phyloP scores from a whole-genome alignment of 2,329 filamentous ascomycete genomes.

The Thelonectria discophora region DNA sequence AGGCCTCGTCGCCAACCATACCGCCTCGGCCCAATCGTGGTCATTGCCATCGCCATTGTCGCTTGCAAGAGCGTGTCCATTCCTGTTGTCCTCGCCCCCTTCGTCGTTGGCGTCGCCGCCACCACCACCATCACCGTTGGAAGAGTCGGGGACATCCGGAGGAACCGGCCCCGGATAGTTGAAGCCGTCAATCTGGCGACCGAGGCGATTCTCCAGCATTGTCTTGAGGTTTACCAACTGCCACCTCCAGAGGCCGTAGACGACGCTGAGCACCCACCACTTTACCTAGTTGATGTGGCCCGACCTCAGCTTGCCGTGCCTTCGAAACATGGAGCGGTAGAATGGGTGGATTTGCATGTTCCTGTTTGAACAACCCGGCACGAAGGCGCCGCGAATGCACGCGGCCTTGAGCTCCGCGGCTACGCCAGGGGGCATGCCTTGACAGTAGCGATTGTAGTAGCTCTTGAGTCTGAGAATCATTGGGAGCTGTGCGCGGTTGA shows the following conservation, averaged over 20 bases:
- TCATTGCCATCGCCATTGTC: no score
- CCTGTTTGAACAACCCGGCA: no score
- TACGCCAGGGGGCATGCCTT: background rate
- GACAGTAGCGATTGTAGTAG: background rate
- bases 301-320: background rate
- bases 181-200: background rate
- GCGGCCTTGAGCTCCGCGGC: background rate
- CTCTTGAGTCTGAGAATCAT: background rate
- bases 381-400: background rate
- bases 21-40: no score
- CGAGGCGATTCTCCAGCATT: background rate
- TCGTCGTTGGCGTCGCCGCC: background rate
- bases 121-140: background rate
- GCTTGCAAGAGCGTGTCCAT: no score
- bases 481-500: background rate
- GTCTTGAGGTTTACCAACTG: background rate
- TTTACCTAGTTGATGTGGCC: conserved; percentile 3
- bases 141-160: background rate
- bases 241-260: background rate
- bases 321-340: background rate
- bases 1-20: no score
- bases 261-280: conserved; percentile 15
- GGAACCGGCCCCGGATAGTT: conserved; percentile 3
- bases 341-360: background rate
- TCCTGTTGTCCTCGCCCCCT: background rate